Conservation (phyloP, 2,329 filamentous ascomycete genomes). For the Mariannaea sp. region DNA sequence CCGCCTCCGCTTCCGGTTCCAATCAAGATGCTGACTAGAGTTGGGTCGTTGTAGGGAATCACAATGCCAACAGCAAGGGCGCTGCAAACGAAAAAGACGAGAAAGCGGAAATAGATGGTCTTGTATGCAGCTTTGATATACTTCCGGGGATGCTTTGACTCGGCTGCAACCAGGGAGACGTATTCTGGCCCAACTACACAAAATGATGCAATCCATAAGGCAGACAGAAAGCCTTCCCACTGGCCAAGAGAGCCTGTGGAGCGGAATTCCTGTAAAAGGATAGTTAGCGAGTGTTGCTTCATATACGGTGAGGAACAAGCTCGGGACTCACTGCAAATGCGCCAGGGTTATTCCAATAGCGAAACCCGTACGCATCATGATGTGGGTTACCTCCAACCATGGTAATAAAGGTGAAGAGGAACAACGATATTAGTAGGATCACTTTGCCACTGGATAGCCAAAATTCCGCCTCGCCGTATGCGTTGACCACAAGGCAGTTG, state of each 20-base stretch:
- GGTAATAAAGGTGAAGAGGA: constrained; percentile 49
- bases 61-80: constrained; percentile 43
- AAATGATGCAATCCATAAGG: constrained; percentile 23
- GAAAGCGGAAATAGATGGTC: constrained; percentile 37
- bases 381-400: constrained; percentile 15
- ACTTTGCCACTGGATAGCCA: constrained; percentile 54
- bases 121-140: constrained; percentile 37
- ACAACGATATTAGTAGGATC: constrained; percentile 52
- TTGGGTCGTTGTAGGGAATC: constrained; percentile 40
- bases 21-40: constrained; percentile 24
- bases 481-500: constrained; percentile 43
- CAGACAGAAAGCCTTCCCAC: constrained; percentile 58
- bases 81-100: constrained; percentile 40
- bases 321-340: not conserved
- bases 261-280: no score
- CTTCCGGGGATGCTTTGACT: constrained; percentile 36
- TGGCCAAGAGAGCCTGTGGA: constrained; percentile 54
- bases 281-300: constrained; percentile 31
- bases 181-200: constrained; percentile 33
- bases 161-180: constrained; percentile 33
- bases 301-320: not conserved
- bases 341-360: constrained; percentile 13
- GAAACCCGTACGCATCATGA: constrained; percentile 13
- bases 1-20: constrained; percentile 2
- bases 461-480: constrained; percentile 58